Percentiles rank a stretch among this genome's conserved stretches.
Evolutionary conservation across 2,329 filamentous ascomycete genomes (phyloP).

Genomic region (Fonsecaea monophora): DNA sequence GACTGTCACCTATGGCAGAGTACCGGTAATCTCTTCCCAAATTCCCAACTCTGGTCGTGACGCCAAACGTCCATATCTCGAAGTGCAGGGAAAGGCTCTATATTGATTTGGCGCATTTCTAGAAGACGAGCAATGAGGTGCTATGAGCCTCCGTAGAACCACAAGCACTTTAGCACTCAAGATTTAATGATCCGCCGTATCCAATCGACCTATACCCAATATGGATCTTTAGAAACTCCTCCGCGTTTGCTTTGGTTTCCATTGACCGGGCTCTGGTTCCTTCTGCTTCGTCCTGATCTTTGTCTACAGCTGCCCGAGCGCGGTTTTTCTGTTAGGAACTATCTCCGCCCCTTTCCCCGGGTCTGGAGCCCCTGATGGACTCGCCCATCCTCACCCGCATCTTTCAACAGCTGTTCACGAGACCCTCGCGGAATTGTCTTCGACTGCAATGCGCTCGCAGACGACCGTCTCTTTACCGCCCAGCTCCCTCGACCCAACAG

Average conservation of each 20-base stretch:
- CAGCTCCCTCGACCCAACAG: conserved; percentile 12
- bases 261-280: neutral
- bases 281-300: neutral
- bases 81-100: neutral
- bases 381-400: conserved; percentile 77
- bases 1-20: neutral
- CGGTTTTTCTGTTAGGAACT: neutral
- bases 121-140: neutral
- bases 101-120: too few relatives aligned
- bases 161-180: too few relatives aligned
- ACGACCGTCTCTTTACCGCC: conserved; percentile 18
- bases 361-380: conserved; percentile 68
- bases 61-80: neutral
- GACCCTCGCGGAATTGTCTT: conserved; percentile 68
- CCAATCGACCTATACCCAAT: neutral
- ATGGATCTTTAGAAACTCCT: conserved; percentile 12
- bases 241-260: conserved; percentile 10
- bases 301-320: neutral
- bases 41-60: neutral
- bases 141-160: too few relatives aligned
- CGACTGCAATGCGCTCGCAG: conserved; percentile 43
- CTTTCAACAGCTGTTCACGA: conserved; percentile 84
- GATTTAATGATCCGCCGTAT: neutral
- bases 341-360: neutral
- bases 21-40: neutral